These are phyloP conservation scores for Chaetomiaceae sp. DNA, from an alignment of 2,329 filamentous ascomycete species.

Conservation along the genomic window DNA sequence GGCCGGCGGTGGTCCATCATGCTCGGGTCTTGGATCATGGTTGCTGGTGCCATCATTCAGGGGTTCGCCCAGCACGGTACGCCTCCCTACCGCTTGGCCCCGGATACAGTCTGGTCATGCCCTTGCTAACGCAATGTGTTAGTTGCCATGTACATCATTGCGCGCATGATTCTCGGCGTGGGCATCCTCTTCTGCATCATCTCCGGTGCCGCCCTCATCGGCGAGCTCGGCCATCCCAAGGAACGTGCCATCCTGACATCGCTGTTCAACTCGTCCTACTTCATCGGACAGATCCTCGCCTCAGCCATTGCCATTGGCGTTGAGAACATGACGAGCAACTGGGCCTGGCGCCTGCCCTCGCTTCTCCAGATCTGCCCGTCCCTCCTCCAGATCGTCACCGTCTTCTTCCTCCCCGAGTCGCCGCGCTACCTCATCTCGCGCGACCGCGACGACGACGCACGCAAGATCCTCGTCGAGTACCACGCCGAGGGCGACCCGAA, in stretches of 20 bases:
- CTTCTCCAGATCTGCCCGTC: slow-evolving; percentile 44
- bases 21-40: slow-evolving; percentile 50
- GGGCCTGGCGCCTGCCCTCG: slow-evolving; percentile 43
- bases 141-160: slow-evolving; percentile 54
- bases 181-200: slow-evolving; percentile 58
- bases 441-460: slow-evolving; percentile 1
- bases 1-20: slow-evolving; percentile 55
- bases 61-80: slow-evolving; percentile 41
- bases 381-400: slow-evolving; percentile 35
- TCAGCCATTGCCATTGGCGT: slow-evolving; percentile 50
- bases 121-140: neutral
- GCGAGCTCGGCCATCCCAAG: slow-evolving; percentile 57
- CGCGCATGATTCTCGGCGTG: slow-evolving; percentile 56
- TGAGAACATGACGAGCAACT: slow-evolving; percentile 35
- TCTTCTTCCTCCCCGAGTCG: slow-evolving; percentile 34
- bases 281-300: slow-evolving; percentile 48
- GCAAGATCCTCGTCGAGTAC: slow-evolving; percentile 23
- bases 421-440: slow-evolving; percentile 38
- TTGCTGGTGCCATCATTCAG: slow-evolving; percentile 51
- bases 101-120: no score
- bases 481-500: slow-evolving; percentile 48
- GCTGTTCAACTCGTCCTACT: slow-evolving; percentile 56
- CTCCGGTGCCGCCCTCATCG: slow-evolving; percentile 54
- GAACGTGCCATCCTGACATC: slow-evolving; percentile 56
- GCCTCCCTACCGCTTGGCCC: no score